Conservation (phyloP, 2,329 filamentous ascomycete species). For the Rutstroemia sp. region DNA sequence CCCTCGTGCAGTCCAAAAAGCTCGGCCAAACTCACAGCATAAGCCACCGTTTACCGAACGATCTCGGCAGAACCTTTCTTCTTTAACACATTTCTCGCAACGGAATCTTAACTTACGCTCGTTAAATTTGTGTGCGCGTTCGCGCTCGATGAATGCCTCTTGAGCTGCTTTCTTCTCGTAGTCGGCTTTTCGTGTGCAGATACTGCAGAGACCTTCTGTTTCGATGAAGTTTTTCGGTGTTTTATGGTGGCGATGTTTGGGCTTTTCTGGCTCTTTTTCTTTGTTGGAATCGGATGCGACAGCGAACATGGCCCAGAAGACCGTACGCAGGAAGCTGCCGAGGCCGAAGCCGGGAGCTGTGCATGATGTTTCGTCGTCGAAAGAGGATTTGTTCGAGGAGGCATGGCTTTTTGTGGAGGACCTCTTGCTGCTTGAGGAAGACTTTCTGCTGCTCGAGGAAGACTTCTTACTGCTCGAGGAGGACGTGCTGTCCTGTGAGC, state of each 20-base stretch:
- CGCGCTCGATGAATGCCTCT: background rate
- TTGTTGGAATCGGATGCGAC: too few species aligned
- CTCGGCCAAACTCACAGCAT: constrained; percentile 14
- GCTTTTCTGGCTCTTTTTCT: too few species aligned
- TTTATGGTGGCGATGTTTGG: too few species aligned
- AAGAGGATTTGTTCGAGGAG: too few species aligned
- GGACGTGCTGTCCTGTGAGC: background rate
- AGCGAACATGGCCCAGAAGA: too few species aligned
- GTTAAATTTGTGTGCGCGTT: background rate
- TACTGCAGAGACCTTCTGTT: background rate
- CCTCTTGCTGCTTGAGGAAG: background rate
- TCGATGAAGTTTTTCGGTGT: too few species aligned
- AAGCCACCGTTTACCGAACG: constrained; percentile 10
- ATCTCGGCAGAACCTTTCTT: background rate
- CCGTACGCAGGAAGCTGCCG: too few species aligned
- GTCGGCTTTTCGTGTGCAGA: background rate
- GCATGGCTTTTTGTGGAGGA: too few species aligned
- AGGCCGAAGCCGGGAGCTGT: too few species aligned
- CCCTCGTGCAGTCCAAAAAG: background rate
- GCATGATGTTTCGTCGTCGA: too few species aligned
- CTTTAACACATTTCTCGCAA: constrained; percentile 7
- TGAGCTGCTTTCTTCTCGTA: background rate
- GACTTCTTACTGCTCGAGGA: background rate
- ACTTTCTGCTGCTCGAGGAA: background rate
- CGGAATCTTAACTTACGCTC: background rate